Percentiles rank a stretch among this genome's conserved stretches.
phyloP scores from a whole-genome alignment of 768 basidiomycete genomes.

The Naganishia friedmannii region DNA sequence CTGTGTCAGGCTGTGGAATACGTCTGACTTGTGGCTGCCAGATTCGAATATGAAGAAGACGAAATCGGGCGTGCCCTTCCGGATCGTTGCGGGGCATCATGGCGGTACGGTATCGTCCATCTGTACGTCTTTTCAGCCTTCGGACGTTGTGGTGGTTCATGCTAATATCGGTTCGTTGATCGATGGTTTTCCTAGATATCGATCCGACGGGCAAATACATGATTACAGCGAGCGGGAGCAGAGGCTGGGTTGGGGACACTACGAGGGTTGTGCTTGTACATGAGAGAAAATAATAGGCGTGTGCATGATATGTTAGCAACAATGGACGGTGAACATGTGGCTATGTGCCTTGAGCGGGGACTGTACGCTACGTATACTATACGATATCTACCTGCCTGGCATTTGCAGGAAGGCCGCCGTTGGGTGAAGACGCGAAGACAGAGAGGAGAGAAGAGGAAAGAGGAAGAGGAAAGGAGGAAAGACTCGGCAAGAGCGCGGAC shows the following conservation, averaged over 20 bases:
- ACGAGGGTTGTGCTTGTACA: slow-evolving; percentile 87
- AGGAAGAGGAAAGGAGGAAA: no score
- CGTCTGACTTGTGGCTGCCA: slow-evolving; percentile 67
- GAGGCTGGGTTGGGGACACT: slow-evolving; percentile 89
- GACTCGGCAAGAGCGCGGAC: no score
- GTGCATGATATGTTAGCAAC: no score
- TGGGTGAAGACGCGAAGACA: no score
- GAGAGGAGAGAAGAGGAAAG: no score
- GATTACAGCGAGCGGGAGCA: slow-evolving; percentile 86
- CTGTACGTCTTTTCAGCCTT: slow-evolving; percentile 60
- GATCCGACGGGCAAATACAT: slow-evolving; percentile 80
- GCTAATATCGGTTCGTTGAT: slow-evolving; percentile 21
- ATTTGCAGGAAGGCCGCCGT: no score
- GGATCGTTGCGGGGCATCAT: slow-evolving; percentile 93
- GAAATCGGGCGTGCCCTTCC: slow-evolving; percentile 69
- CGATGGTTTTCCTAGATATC: slow-evolving; percentile 61
- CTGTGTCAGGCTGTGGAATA: slow-evolving; percentile 91
- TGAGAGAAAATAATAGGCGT: slow-evolving; percentile 55
- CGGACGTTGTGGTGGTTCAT: background rate
- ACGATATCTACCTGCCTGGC: no score
- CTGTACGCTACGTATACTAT: no score
- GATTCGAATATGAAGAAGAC: slow-evolving; percentile 63
- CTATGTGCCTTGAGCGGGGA: no score
- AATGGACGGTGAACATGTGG: no score
- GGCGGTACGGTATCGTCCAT: slow-evolving; percentile 90